These are phyloP conservation scores for Mycena crocata DNA, from an alignment of 768 basidiomycete genomes.

Conservation along the genomic window DNA sequence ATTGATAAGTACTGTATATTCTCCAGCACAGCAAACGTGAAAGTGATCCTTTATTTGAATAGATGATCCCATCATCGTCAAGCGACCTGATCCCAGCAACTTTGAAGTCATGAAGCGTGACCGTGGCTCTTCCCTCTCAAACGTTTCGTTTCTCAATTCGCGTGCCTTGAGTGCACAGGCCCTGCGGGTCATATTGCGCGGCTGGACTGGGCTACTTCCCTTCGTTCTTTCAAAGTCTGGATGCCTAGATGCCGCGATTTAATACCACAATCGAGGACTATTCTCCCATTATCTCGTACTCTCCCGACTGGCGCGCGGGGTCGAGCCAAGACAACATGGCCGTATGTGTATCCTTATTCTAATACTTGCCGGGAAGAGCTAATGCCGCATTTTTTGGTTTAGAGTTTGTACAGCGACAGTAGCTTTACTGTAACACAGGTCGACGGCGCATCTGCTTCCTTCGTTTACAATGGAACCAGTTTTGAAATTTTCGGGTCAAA, in stretches of 20 bases:
- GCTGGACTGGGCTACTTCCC: slow-evolving; percentile 7
- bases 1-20: too few relatives aligned
- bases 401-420: slow-evolving; percentile 24
- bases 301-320: slow-evolving; percentile 36
- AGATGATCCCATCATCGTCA: too few relatives aligned
- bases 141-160: slow-evolving; percentile 18
- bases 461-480: slow-evolving; percentile 53
- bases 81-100: too few relatives aligned
- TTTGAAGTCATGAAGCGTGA: background rate
- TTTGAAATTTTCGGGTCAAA: slow-evolving; percentile 55
- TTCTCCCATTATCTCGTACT: slow-evolving; percentile 44
- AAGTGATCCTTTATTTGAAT: too few relatives aligned
- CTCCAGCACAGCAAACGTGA: background rate
- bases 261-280: slow-evolving; percentile 50
- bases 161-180: slow-evolving; percentile 31
- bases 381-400: slow-evolving; percentile 22
- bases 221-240: slow-evolving; percentile 11
- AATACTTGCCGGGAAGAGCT: too few relatives aligned
- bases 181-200: slow-evolving; percentile 32
- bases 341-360: too few relatives aligned
- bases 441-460: slow-evolving; percentile 40
- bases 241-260: slow-evolving; percentile 43
- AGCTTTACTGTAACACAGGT: slow-evolving; percentile 42
- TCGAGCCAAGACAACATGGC: too few relatives aligned
- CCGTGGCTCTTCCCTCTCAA: background rate